These are phyloP conservation scores for Xylariaceae sp. DNA, from an alignment of 2,329 filamentous ascomycete genomes.

Conservation along the genomic window DNA sequence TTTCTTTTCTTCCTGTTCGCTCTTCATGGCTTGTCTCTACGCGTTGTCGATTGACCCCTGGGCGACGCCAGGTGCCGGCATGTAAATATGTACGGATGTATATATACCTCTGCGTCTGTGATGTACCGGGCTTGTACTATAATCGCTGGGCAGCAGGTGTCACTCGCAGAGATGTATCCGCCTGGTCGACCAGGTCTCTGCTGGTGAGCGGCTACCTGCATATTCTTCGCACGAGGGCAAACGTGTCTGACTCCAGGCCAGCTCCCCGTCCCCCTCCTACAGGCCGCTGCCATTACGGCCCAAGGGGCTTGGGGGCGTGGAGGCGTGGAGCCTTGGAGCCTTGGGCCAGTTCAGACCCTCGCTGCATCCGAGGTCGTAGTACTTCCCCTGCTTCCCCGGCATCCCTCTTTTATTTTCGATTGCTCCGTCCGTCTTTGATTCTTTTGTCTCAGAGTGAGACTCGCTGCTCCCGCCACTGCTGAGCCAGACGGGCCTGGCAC, in stretches of 20 bases:
- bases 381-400: too few relatives aligned
- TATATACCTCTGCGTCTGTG: too few relatives aligned
- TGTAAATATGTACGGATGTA: too few relatives aligned
- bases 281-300: slow-evolving; percentile 12
- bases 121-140: not conserved
- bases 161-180: slow-evolving; percentile 24
- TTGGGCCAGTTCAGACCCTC: slow-evolving; percentile 5
- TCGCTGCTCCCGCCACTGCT: slow-evolving; percentile 1
- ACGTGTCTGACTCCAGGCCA: slow-evolving; percentile 5
- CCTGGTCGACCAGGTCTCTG: slow-evolving; percentile 12
- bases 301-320: slow-evolving; percentile 10
- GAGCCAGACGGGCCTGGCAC: slow-evolving; percentile 11
- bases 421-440: slow-evolving; percentile 1
- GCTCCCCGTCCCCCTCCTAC: too few relatives aligned
- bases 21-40: too few relatives aligned
- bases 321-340: too few relatives aligned
- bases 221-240: slow-evolving; percentile 20
- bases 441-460: slow-evolving; percentile 16
- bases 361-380: slow-evolving; percentile 7
- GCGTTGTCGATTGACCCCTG: too few relatives aligned
- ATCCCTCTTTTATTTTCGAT: not conserved
- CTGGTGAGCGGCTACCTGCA: slow-evolving; percentile 18
- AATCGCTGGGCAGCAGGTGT: slow-evolving; percentile 26
- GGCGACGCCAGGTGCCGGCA: too few relatives aligned
- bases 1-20: not conserved